These are phyloP conservation scores for Kwoniella europaea DNA, from an alignment of 768 basidiomycete genomes.

Conservation along the genomic window DNA sequence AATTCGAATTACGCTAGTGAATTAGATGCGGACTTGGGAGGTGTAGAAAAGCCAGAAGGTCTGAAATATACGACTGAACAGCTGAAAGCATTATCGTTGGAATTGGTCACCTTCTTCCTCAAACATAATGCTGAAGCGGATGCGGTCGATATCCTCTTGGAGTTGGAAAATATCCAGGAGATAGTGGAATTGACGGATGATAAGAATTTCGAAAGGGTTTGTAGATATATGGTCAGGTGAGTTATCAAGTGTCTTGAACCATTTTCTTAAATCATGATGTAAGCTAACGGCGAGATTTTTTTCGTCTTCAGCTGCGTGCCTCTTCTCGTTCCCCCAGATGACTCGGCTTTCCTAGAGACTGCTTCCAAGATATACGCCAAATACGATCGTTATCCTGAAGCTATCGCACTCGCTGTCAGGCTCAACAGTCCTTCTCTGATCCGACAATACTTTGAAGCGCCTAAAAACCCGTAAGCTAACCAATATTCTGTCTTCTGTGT, in stretches of 20 bases:
- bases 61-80: slow-evolving; percentile 63
- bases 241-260: slow-evolving; percentile 42
- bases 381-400: slow-evolving; percentile 86
- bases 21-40: slow-evolving; percentile 3
- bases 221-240: slow-evolving; percentile 92
- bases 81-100: slow-evolving; percentile 73
- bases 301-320: slow-evolving; percentile 71
- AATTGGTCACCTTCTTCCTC: slow-evolving; percentile 87
- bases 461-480: slow-evolving; percentile 75
- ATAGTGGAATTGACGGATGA: slow-evolving; percentile 76
- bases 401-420: slow-evolving; percentile 80
- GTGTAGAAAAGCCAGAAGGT: slow-evolving; percentile 16
- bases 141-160: slow-evolving; percentile 92
- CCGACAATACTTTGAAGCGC: slow-evolving; percentile 83
- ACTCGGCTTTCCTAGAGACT: slow-evolving; percentile 82
- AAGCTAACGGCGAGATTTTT: slow-evolving; percentile 6
- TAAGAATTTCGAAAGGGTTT: slow-evolving; percentile 76
- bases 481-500: too few species aligned
- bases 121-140: slow-evolving; percentile 97
- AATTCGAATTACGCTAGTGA: slow-evolving; percentile 19
- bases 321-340: slow-evolving; percentile 89
- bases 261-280: too few species aligned
- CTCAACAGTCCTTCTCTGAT: slow-evolving; percentile 80
- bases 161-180: slow-evolving; percentile 83
- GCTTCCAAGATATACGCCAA: slow-evolving; percentile 88